Evolutionary conservation across 1,284 basidiomycete genomes (phyloP).

Genomic region (Pseudozyma hubeiensis): DNA sequence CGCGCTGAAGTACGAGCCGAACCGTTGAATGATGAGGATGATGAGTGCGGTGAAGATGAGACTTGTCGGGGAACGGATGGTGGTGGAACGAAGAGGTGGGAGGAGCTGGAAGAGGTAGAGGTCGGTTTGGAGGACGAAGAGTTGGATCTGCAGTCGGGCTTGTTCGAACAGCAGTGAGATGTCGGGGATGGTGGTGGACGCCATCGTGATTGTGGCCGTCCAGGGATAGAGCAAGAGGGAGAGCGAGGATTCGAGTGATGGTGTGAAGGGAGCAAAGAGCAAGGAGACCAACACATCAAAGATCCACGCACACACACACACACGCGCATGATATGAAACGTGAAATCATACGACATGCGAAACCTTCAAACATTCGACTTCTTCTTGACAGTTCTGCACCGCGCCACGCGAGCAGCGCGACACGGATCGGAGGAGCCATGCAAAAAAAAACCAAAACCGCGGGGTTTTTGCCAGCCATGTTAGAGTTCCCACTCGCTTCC

Average conservation of each 20-base stretch:
- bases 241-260: background rate
- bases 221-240: background rate
- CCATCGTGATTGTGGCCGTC: background rate
- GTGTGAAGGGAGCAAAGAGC: background rate
- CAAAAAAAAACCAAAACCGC: too few species aligned
- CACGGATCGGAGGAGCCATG: too few species aligned
- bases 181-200: background rate
- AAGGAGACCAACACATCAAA: too few species aligned
- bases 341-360: too few species aligned
- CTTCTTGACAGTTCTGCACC: too few species aligned
- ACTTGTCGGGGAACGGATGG: constrained; percentile 33
- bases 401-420: too few species aligned
- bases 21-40: constrained; percentile 27
- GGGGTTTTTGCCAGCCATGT: too few species aligned
- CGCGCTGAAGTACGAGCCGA: constrained; percentile 9
- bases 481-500: too few species aligned
- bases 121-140: constrained; percentile 39
- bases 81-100: constrained; percentile 17
- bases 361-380: too few species aligned
- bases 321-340: too few species aligned
- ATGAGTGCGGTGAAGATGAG: constrained; percentile 38
- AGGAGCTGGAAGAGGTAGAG: constrained; percentile 37
- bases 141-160: constrained; percentile 20
- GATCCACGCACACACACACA: too few species aligned
- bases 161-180: constrained; percentile 8